A percentile compares a stretch with the other conserved stretches of the same genome.
Evolutionary conservation across 2,329 filamentous ascomycete species (phyloP).

Genomic region (Calonectria henricotiae): DNA sequence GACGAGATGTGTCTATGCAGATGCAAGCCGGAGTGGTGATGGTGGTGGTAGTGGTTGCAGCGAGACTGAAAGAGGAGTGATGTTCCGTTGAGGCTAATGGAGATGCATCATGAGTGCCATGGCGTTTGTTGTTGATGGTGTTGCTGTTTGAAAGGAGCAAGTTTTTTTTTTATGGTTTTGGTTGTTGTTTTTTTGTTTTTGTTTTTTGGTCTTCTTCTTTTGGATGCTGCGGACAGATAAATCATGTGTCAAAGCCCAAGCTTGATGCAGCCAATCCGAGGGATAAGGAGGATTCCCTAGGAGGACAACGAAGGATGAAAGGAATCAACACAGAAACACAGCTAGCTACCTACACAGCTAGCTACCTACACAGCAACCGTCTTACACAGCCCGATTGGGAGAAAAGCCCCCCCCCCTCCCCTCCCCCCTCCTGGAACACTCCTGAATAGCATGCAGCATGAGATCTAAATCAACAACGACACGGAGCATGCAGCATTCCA

Average conservation of each 20-base stretch:
- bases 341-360: too few relatives aligned
- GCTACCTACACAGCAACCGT: too few relatives aligned
- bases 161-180: not conserved
- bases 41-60: not conserved
- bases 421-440: too few relatives aligned
- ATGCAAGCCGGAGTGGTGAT: not conserved
- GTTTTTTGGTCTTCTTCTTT: too few relatives aligned
- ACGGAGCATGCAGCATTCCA: not conserved
- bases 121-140: not conserved
- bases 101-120: not conserved
- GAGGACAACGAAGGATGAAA: too few relatives aligned
- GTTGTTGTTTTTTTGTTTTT: not conserved
- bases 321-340: too few relatives aligned
- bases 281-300: too few relatives aligned
- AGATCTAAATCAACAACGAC: slow-evolving; percentile 3
- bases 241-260: slow-evolving; percentile 13
- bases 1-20: slow-evolving; percentile 20
- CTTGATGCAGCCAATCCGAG: too few relatives aligned
- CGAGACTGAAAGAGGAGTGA: not conserved
- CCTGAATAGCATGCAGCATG: not conserved
- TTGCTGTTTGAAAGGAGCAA: not conserved
- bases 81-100: slow-evolving; percentile 3
- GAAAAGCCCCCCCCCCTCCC: too few relatives aligned
- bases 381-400: too few relatives aligned
- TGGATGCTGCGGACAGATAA: not conserved